Base-by-base conservation (phyloP, 768 basidiomycete species). In the Macrolepiota fuliginosa region DNA sequence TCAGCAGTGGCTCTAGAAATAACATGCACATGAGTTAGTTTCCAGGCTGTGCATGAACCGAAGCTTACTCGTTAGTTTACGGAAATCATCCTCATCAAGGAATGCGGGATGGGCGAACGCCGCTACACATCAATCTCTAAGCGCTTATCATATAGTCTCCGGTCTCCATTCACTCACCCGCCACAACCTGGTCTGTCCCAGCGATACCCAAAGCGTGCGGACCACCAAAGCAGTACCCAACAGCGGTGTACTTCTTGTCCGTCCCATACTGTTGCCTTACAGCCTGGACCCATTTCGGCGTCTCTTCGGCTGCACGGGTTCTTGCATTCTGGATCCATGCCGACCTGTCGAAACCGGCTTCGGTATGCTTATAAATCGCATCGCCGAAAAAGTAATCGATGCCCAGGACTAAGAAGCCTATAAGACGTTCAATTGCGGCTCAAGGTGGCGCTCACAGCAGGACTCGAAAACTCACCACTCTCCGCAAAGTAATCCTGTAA, bases 321-420 rank as follows among this genome's bases (percentile, higher is more conserved):
- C 69, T 69, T 11, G 67, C 66, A 50, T 74, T 76, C 1, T 60
- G 64, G 19, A 78, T 70, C 85, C 86, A 89, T 0, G 72, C 73
- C 1, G 61, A 40, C 35, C 75, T 72, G 59, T 80, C 73, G 51
- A 77, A 79, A 27, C 64, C 70, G 11, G 75, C 71, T 39, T 79
- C 74, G 22, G 72, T 68, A 63, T 81, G 77, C 1, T 66, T 57
- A n/a, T 79, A 66, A 0, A 88, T 65, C 11, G 81, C 75, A 56
- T 87, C 83, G 6, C 87, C 85, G 54, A 86, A 78, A 71, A 89
- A 87, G 70, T 86, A 88, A 63, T 89, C 88, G 45, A 82, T 70
- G 1, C 84, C 85, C 4, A 88, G 69, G 3, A 88, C 85, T 49
- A 76, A 71, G 67, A 81, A 88, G 0, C 87, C 87, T 88, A 47